phyloP scores from a whole-genome alignment of 73 alveolate species.

The Paramecium tetraurelia region DNA sequence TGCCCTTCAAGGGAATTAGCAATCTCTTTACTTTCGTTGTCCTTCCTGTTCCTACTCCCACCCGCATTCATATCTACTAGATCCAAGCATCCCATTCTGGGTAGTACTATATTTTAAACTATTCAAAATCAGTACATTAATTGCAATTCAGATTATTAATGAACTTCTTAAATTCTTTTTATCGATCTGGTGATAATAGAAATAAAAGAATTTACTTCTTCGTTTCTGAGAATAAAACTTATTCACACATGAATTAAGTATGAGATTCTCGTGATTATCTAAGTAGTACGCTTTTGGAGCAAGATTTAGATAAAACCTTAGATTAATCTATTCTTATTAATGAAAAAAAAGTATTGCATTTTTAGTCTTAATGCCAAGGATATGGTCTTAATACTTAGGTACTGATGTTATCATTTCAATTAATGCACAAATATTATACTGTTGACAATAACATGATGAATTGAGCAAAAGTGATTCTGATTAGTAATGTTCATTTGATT shows the following conservation, averaged over 20 bases:
- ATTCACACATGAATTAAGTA: slow-evolving; percentile 3
- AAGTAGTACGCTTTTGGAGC: slow-evolving; percentile 15
- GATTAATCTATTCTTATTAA: not conserved
- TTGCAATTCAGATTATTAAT: too few species aligned
- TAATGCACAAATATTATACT: not conserved
- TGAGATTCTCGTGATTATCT: slow-evolving; percentile 58
- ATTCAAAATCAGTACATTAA: too few species aligned
- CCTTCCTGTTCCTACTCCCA: not conserved
- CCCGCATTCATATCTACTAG: not conserved
- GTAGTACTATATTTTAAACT: too few species aligned
- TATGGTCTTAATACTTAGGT: not conserved
- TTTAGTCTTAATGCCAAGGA: slow-evolving; percentile 62
- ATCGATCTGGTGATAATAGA: too few species aligned
- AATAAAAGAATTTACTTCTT: too few species aligned
- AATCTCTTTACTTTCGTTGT: not conserved
- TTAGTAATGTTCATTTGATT: slow-evolving; percentile 3
- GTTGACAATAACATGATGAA: not conserved
- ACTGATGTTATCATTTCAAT: slow-evolving; percentile 8
- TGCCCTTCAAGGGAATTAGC: not conserved
- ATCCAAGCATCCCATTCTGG: not conserved
- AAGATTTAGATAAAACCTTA: slow-evolving; percentile 13
- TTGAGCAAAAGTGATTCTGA: not conserved
- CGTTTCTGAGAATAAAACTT: not conserved
- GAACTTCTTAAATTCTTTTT: too few species aligned
- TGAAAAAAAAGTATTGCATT: slow-evolving; percentile 26